phyloP scores from a whole-genome alignment of 768 basidiomycete species.

The Pulveroboletus ravenelii region DNA sequence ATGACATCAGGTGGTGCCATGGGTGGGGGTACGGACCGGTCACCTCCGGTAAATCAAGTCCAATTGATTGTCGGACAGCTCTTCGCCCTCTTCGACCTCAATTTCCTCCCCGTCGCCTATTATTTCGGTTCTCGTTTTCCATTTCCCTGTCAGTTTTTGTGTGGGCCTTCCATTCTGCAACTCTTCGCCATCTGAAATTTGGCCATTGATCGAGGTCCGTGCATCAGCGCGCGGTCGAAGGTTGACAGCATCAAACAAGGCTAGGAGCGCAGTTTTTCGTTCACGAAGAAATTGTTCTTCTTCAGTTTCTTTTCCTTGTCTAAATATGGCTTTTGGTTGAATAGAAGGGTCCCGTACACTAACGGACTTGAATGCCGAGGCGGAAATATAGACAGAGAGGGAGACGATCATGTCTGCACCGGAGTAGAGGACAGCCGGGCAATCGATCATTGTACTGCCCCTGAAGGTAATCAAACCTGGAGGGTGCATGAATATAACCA shows the following conservation, averaged over 20 bases:
- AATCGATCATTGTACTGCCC: constrained; percentile 71
- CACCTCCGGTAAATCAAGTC: constrained; percentile 83
- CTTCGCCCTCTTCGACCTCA: constrained; percentile 80
- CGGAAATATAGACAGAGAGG: constrained; percentile 63
- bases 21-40: neutral
- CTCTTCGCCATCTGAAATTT: constrained; percentile 29
- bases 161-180: constrained; percentile 38
- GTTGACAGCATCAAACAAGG: constrained; percentile 68
- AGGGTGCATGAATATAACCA: constrained; percentile 2
- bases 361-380: constrained; percentile 58
- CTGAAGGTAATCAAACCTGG: constrained; percentile 64
- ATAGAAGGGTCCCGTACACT: constrained; percentile 31
- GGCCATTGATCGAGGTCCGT: constrained; percentile 26
- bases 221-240: constrained; percentile 59
- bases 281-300: constrained; percentile 77
- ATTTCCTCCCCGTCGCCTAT: constrained; percentile 78
- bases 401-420: constrained; percentile 78
- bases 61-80: constrained; percentile 75
- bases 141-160: constrained; percentile 33
- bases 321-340: constrained; percentile 44
- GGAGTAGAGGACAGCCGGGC: constrained; percentile 63
- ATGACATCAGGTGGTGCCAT: constrained; percentile 2
- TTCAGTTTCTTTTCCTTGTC: constrained; percentile 74
- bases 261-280: constrained; percentile 68
- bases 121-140: constrained; percentile 55